phyloP scores from a whole-genome alignment of 2,329 filamentous ascomycete species.

The Sphaceloma murrayae region DNA sequence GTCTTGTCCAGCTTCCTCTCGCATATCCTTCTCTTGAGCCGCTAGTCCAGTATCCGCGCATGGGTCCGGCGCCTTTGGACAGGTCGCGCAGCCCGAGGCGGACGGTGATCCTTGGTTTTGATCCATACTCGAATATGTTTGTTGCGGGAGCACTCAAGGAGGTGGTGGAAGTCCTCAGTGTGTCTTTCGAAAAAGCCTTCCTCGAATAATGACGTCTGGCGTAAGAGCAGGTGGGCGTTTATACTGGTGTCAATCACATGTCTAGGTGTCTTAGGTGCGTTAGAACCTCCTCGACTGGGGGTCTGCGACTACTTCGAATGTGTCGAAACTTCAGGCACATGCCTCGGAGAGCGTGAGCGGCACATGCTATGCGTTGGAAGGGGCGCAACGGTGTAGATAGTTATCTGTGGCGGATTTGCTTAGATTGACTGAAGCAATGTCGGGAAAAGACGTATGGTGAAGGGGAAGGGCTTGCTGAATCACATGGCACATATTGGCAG shows the following conservation, averaged over 20 bases:
- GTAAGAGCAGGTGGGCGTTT: conserved; percentile 7
- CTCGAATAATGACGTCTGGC: not conserved
- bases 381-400: conserved; percentile 8
- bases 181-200: no score
- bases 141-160: not conserved
- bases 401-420: conserved; percentile 2
- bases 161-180: no score
- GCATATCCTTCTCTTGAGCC: conserved; percentile 17
- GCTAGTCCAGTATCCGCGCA: conserved; percentile 15
- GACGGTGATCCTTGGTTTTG: not conserved
- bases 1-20: conserved; percentile 20
- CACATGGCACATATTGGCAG: conserved; percentile 8
- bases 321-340: not conserved
- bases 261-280: conserved; percentile 11
- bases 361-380: conserved; percentile 13
- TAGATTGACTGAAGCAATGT: conserved; percentile 1
- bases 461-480: conserved; percentile 4
- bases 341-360: conserved; percentile 10
- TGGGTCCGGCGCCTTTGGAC: conserved; percentile 16
- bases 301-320: conserved; percentile 3
- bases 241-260: conserved; percentile 6
- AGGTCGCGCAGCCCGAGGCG: not conserved
- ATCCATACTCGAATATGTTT: conserved; percentile 1
- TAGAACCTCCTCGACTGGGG: not conserved
- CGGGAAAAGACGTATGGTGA: not conserved